Base-by-base conservation (phyloP, 441 rosid species). In the Pelargonium australe region DNA sequence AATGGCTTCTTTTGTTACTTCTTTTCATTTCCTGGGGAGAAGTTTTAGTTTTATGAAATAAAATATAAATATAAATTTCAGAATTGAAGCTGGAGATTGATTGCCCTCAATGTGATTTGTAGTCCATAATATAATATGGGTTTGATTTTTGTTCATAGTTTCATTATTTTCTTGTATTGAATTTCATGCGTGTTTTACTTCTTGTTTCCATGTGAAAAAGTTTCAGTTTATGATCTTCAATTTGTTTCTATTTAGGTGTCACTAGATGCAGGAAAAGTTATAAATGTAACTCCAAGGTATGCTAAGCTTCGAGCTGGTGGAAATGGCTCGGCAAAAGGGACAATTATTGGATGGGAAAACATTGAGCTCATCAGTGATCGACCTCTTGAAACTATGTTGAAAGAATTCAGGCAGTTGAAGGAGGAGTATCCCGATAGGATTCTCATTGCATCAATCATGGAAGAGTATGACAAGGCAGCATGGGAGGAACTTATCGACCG, bases 401-500 rank as follows among this genome's bases (percentile, higher is more conserved):
- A 85, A 75, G 99, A 94, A 75, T 89, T 94, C 47, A 83, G 86
- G 75, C 86, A 81, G 64, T 76, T 94, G 77, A 94, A 94, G 78
- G 70, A 75, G 75, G 96, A 89, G 74, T 89, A 91, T 67, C 95
- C 99, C 0, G 94, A 89, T 65, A 82, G 96, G 82, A 91, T 94
- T 69, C 95, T 91, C 9, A 87, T 94, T 67, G 99, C 96, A 77
- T 94, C 96, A 1, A 86, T 91, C 77, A 94, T 94, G 99, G 97
- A 94, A 80, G 99, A 94, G 76, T 94, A 88, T 67, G 60, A 84
- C 75, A 89, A 89, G 78, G 86, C 86, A 28, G 96, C 85, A 2
- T 91, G 97, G 99, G 95, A 94, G 79, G 99, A 91, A 72, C 95
- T 94, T 70, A 86, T 94, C 10, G 97, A 94, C 76, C 83, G 94